Evolutionary conservation across 352 stramenopile species (phyloP), one percentile per base, ranked within the genome.

Genomic region (Aphanomyces invadans): DNA sequence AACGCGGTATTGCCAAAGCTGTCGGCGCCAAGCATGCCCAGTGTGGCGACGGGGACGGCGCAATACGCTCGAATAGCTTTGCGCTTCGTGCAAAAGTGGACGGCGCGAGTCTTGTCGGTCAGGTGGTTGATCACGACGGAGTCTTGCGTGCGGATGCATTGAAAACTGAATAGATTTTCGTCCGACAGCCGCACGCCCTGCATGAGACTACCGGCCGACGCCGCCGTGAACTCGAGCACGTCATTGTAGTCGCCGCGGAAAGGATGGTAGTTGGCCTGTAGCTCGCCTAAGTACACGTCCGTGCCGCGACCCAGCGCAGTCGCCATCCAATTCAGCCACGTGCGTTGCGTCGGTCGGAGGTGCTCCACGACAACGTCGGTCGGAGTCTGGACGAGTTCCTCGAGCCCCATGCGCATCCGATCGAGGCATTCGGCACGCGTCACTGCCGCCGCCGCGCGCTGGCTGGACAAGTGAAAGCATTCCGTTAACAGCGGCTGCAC

Each of bases 261-360:
- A 21, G 44, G 28, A 19, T 38, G 44, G 38, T 51, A 65, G 26
- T 42, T 38, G 21, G 57, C 28, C 17, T 65, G 28, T 2, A 67
- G 70, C 31, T 89, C 71, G 1, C 70, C 81, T 5, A 89, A 28
- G 56, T 90, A 92, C 0, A 72, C 73, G 45, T 92, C 78, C 10
- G 60, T 67, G 29, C 60, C 60, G 9, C 21, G 21, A 21, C 60
- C 60, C 12, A 67, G 49, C 9, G 60, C 60, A 10, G 42, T 10
- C 0, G 49, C 60, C n/a, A 67, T 59, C n/a, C 21, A 44, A 23
- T 67, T 23, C 7, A 67, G 32, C 28, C 60, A 67, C n/a, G 29
- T 9, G 12, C 45, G 12, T 56, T 59, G 45, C 5, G 60, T 67
- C 11, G 12, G 9, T 4, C 12, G n/a, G 5, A 67, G 25, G 4